A percentile compares a stretch with the other conserved stretches of the same genome.
Evolutionary conservation across 441 rosid genomes (phyloP).

Genomic region (Metrosideros polymorpha): DNA sequence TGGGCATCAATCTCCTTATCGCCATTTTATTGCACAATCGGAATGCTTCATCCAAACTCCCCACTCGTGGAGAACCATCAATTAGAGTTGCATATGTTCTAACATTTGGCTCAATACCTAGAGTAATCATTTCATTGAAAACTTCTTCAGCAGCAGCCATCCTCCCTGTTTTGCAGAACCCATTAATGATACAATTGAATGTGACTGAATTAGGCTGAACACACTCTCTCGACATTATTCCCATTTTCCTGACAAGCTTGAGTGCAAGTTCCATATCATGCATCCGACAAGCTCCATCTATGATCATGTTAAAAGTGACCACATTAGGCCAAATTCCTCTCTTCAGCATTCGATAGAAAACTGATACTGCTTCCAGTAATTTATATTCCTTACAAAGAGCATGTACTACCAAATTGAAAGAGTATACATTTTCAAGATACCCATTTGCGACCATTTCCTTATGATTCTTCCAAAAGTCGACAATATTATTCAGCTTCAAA

Average conservation of each 20-base stretch:
- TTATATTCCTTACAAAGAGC: conserved; percentile 44
- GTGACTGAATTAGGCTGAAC: conserved; percentile 48
- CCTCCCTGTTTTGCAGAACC: conserved; percentile 52
- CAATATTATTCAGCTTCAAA: conserved; percentile 29
- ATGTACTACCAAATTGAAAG: conserved; percentile 48
- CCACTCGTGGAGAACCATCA: conserved; percentile 33
- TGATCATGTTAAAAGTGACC: conserved; percentile 49
- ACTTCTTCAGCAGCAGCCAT: conserved; percentile 29
- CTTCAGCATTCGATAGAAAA: conserved; percentile 50
- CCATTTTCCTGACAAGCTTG: conserved; percentile 27
- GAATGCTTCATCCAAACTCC: conserved; percentile 34
- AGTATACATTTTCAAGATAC: conserved; percentile 49
- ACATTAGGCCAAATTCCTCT: conserved; percentile 48
- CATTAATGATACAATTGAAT: conserved; percentile 48
- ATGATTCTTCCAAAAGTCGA: conserved; percentile 33
- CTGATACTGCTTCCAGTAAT: conserved; percentile 39
- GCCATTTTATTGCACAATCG: conserved; percentile 45
- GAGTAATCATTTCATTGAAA: conserved; percentile 29
- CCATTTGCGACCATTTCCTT: conserved; percentile 29
- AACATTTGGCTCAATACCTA: conserved; percentile 28
- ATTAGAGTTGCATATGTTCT: conserved; percentile 41
- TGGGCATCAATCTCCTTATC: conserved; percentile 27
- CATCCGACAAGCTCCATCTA: conserved; percentile 41
- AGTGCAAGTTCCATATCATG: conserved; percentile 32
- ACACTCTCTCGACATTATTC: conserved; percentile 28